These are phyloP conservation scores for Hebeloma cylindrosporum DNA, from an alignment of 768 basidiomycete species.

Conservation along the genomic window DNA sequence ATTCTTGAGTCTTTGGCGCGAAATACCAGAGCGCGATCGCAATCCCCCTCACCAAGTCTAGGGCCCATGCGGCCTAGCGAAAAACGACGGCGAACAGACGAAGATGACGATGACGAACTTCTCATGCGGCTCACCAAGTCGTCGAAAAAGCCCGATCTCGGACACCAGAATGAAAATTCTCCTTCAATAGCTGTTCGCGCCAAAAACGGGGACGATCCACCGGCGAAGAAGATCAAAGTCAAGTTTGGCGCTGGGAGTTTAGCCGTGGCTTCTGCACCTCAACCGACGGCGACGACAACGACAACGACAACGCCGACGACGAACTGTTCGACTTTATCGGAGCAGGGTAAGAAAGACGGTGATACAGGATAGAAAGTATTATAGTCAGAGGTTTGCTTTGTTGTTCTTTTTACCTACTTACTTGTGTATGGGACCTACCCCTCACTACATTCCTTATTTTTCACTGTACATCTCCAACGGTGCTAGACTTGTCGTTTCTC, in stretches of 20 bases:
- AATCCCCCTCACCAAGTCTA: conserved; percentile 39
- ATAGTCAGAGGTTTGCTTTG: not conserved
- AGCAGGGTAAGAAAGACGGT: conserved; percentile 68
- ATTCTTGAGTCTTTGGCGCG: conserved; percentile 56
- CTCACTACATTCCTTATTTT: conserved; percentile 13
- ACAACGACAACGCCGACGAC: conserved; percentile 32
- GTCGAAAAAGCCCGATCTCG: conserved; percentile 54
- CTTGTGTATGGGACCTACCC: conserved; percentile 8
- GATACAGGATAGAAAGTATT: conserved; percentile 59
- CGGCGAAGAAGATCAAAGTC: conserved; percentile 71
- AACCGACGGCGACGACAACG: conserved; percentile 20
- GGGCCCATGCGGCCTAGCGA: conserved; percentile 57
- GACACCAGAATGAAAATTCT: conserved; percentile 40
- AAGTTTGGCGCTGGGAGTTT: conserved; percentile 56
- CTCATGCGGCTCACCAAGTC: conserved; percentile 62
- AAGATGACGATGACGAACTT: conserved; percentile 71
- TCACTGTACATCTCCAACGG: conserved; percentile 17
- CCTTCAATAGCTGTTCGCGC: conserved; percentile 30
- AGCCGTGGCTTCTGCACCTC: conserved; percentile 31
- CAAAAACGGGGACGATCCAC: conserved; percentile 53
- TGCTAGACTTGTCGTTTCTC: conserved; percentile 13
- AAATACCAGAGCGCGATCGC: conserved; percentile 34
- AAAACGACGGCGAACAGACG: conserved; percentile 71
- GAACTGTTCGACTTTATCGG: conserved; percentile 48
- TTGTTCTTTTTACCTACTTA: conserved; percentile 2